Evolutionary conservation across 108 stramenopile genomes (phyloP).

Genomic region (Stephanodiscus minutulus): DNA sequence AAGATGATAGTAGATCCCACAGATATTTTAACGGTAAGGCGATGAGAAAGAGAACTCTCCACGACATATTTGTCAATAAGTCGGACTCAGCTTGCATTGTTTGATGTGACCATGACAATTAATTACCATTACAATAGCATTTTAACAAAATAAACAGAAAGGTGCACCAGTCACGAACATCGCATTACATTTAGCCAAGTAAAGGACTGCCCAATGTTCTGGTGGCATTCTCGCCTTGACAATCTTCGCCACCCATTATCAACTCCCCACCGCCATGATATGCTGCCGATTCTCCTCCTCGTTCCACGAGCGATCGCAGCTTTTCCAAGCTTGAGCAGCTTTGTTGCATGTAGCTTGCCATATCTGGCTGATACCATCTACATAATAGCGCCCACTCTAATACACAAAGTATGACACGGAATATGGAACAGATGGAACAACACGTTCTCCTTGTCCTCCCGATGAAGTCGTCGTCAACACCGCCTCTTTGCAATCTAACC

Average conservation of each 20-base stretch:
- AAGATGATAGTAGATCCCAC: too few species aligned
- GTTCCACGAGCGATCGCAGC: slow-evolving; percentile 58
- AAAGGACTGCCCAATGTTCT: slow-evolving; percentile 28
- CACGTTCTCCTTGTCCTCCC: slow-evolving; percentile 27
- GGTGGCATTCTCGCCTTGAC: slow-evolving; percentile 18
- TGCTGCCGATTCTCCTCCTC: slow-evolving; percentile 36
- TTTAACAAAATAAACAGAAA: slow-evolving; percentile 1
- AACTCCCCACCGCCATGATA: slow-evolving; percentile 24
- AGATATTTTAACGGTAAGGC: too few species aligned
- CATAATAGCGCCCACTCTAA: slow-evolving; percentile 31
- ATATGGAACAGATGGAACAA: slow-evolving; percentile 42
- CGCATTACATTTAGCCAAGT: slow-evolving; percentile 23
- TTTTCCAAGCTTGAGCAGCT: slow-evolving; percentile 61
- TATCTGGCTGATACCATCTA: slow-evolving; percentile 45
- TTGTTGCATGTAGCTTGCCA: slow-evolving; percentile 68
- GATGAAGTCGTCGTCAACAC: slow-evolving; percentile 34
- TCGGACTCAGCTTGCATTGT: too few species aligned
- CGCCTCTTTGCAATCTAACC: slow-evolving; percentile 52
- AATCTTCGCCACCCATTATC: slow-evolving; percentile 31
- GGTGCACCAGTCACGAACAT: not conserved
- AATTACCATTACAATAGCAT: not conserved
- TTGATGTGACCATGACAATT: not conserved
- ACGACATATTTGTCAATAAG: too few species aligned
- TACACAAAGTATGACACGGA: slow-evolving; percentile 27
- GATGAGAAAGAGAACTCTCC: too few species aligned